These are phyloP conservation scores for Colletotrichum tabaci DNA, from an alignment of 2,329 filamentous ascomycete genomes.

Conservation along the genomic window DNA sequence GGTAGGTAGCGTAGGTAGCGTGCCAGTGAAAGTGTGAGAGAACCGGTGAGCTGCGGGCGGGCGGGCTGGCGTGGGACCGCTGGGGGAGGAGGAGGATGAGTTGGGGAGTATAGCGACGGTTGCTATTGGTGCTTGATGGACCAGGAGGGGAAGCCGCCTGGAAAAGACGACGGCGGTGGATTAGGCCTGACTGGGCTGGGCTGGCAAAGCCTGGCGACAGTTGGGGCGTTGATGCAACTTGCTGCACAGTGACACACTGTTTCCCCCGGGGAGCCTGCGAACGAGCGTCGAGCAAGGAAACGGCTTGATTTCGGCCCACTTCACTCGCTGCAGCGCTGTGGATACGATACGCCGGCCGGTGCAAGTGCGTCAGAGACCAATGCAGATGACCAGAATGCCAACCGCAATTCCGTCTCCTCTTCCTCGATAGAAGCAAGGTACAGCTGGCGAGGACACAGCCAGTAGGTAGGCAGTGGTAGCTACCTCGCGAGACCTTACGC, in stretches of 20 bases:
- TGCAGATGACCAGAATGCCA: constrained; percentile 37
- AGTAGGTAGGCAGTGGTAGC: neutral
- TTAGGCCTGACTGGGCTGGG: constrained; percentile 19
- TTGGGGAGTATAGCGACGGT: neutral
- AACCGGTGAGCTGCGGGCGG: constrained; percentile 18
- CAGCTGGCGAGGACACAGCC: neutral
- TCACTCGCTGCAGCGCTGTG: constrained; percentile 30
- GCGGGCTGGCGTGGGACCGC: constrained; percentile 11
- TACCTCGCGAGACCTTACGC: constrained; percentile 8
- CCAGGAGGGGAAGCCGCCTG: neutral
- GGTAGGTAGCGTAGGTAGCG: neutral
- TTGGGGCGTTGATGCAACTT: constrained; percentile 38
- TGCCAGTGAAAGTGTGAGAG: constrained; percentile 8
- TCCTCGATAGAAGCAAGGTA: constrained; percentile 14
- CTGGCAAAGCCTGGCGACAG: constrained; percentile 7
- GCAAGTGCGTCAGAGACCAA: constrained; percentile 20
- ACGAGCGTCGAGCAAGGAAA: constrained; percentile 38
- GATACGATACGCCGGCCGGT: constrained; percentile 22
- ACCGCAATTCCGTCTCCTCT: constrained; percentile 7
- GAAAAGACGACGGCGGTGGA: constrained; percentile 8
- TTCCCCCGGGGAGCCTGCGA: constrained; percentile 28
- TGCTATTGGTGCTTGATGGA: constrained; percentile 11
- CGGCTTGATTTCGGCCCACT: constrained; percentile 36
- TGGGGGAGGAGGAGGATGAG: constrained; percentile 1
- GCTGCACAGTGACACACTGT: constrained; percentile 42